Evolutionary conservation across 75 land plant genomes (phyloP), one percentile per base, ranked within the genome.

Genomic region (Pinus tabuliformis): DNA sequence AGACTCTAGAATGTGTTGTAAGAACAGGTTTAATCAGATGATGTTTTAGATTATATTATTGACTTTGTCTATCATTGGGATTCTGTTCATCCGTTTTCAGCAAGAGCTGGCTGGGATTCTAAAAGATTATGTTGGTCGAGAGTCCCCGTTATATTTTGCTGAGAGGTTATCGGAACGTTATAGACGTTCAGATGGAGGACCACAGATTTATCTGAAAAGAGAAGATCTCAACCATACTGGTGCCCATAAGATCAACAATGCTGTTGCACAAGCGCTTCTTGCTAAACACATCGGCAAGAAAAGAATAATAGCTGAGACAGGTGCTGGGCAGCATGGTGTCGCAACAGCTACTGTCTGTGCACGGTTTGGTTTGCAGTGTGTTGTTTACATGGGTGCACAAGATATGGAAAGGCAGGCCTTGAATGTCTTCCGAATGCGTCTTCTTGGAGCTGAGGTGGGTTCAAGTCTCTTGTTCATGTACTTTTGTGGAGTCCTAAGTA

Each of bases 271-370:
- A 78, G 98, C 92, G 3, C 78, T 95, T 86, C 84, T 95, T 12
- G 98, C 98, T 14, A 93, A 90, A 66, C 84, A 81, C 16, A 76
- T 95, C 62, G 98, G 98, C 13, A 84, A 82, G 83, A 85, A 85
- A 39, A 82, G 91, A 56, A 83, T 95, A 28, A 85, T 95, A 45
- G 94, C 98, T 7, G 98, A 88, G 79, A 93, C 98, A 15, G 98
- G 97, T 39, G 97, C 98, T 59, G 98, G 98, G 12, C 97, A 93
- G 76, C 98, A 95, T 66, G 98, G 98, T 2, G 91, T 95, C 56
- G 98, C 98, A 9, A 93, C 98, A 4, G 98, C 98, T 17, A 90
- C 97, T 4, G 97, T 90, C 3, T 95, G 98, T 78, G 96, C 98
- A 30, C 77, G 89, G 71, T 87, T 93, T 79, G 85, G 82, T 26